A percentile compares a stretch with the other conserved stretches of the same genome.
Conservation (phyloP, 129 eudicot genomes). For the Tagetes patula region DNA sequence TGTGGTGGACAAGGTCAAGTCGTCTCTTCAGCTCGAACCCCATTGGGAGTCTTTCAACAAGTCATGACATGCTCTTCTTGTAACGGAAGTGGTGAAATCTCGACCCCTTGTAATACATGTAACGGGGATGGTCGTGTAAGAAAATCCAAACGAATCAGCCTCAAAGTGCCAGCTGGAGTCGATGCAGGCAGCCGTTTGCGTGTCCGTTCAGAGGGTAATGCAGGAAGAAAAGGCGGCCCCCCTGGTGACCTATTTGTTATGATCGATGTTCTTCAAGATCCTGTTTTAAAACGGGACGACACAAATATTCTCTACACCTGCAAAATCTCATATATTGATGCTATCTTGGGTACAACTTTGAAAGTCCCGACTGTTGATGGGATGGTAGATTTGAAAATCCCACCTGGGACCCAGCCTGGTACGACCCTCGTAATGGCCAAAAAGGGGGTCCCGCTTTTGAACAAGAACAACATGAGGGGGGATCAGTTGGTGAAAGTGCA, state of each 20-base stretch:
- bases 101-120: conserved; percentile 76
- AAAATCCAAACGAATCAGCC: conserved; percentile 74
- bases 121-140: conserved; percentile 76
- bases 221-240: conserved; percentile 86
- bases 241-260: conserved; percentile 81
- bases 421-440: conserved; percentile 84
- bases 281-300: conserved; percentile 74
- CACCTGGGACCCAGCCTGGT: conserved; percentile 89
- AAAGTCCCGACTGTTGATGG: conserved; percentile 93
- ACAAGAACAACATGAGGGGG: conserved; percentile 71
- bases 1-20: conserved; percentile 97
- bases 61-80: conserved; percentile 83
- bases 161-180: conserved; percentile 89
- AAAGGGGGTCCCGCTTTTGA: conserved; percentile 77
- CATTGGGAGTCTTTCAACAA: conserved; percentile 87
- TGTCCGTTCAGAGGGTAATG: conserved; percentile 80
- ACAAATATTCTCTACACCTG: conserved; percentile 80
- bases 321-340: conserved; percentile 77
- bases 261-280: conserved; percentile 74
- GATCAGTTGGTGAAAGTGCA: conserved; percentile 94
- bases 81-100: conserved; percentile 73
- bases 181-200: conserved; percentile 82
- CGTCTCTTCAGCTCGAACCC: conserved; percentile 71
- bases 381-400: conserved; percentile 73
- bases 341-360: conserved; percentile 76